Conservation (phyloP, 495 filamentous ascomycete genomes). For the Penicillium samsonianum region DNA sequence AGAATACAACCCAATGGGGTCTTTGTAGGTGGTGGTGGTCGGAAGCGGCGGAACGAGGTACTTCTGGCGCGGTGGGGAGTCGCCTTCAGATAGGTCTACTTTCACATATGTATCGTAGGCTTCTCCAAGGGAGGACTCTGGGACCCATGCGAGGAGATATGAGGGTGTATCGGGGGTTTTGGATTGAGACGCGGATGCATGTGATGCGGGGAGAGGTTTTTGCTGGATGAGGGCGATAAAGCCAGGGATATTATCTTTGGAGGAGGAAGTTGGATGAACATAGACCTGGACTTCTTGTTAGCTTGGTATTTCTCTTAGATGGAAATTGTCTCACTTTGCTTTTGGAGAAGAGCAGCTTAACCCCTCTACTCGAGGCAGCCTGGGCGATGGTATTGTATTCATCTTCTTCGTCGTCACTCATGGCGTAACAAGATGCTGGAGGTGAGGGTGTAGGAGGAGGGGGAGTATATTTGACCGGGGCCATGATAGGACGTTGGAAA, state of each 20-base stretch:
- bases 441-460: constrained; percentile 66
- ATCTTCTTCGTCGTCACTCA: constrained; percentile 94
- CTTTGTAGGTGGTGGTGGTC: constrained; percentile 65
- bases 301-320: not conserved
- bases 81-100: constrained; percentile 81
- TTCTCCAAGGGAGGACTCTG: constrained; percentile 85
- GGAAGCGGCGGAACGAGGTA: constrained; percentile 93
- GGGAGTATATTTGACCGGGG: constrained; percentile 42
- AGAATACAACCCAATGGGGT: constrained; percentile 80
- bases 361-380: constrained; percentile 73
- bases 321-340: constrained; percentile 69
- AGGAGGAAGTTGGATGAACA: constrained; percentile 90
- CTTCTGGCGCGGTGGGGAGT: constrained; percentile 77
- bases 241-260: constrained; percentile 95
- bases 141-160: constrained; percentile 89
- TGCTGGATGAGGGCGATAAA: constrained; percentile 95
- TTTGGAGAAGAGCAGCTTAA: constrained; percentile 95
- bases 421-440: constrained; percentile 88
- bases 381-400: constrained; percentile 96
- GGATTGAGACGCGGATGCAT: constrained; percentile 52
- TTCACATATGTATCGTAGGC: constrained; percentile 89
- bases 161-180: constrained; percentile 55
- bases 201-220: constrained; percentile 53
- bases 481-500: constrained; percentile 26
- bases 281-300: constrained; percentile 65